Evolutionary conservation across 1,284 basidiomycete genomes (phyloP), one percentile per base, ranked within the genome.

Genomic region (Stygiomarasmius scandens): DNA sequence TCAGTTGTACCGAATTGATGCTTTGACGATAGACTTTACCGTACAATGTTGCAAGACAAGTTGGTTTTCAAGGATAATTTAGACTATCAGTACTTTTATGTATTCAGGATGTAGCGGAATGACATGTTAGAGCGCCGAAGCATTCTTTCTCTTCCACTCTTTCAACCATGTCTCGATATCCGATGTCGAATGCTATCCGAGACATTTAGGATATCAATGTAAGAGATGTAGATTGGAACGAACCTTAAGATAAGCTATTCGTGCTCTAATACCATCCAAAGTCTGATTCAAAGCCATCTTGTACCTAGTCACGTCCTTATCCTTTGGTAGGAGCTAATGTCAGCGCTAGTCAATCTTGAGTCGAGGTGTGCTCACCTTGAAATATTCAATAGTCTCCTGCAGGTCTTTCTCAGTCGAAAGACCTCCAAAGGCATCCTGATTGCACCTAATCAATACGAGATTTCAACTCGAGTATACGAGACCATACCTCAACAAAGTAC

Each of bases 361-460:
- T 14, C 19, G 44, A n/a, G 36, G 22, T 16, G 3, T 23, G 54
- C 74, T 53, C 64, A 82, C 84, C 78, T 85, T 81, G 73, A 90
- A 90, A 78, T 92, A 95, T 2, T 71, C 77, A 52, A 85, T 83
- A 22, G 87, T 81, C 6, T 78, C 79, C 51, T 85, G 72, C 24
- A 85, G 81, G 73, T 97, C 95, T 63, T 86, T 74, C 63, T 88
- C 77, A 19, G 81, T 84, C 19, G 87, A 84, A 59, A 97, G 78
- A 41, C 75, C 72, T 27, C 74, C 73, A 72, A 94, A 85, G 6
- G 86, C 77, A 55, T 77, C 75, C 85, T 88, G 34, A n/a, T 51
- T 20, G 16, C 14, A 34, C 1, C 19, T 29, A 27, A 29, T 27
- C 50, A 11, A 58, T 19, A 49, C 11, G 41, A 53, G 19, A 16